Conservation (phyloP, 2,329 filamentous ascomycete genomes). For the Penicillium sp. region DNA sequence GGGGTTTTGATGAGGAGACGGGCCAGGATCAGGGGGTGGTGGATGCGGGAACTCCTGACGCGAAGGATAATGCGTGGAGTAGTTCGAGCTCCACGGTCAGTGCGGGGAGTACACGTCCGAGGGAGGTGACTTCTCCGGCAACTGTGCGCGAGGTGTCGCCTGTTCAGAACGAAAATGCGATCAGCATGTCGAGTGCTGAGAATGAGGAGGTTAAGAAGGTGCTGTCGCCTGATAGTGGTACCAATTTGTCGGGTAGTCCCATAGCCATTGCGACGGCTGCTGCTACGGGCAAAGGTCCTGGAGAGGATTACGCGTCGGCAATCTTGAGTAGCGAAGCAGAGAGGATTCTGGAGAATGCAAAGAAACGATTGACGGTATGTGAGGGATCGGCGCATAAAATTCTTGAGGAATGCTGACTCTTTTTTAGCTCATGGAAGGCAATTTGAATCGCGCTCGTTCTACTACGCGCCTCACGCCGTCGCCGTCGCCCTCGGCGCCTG, state of each 20-base stretch:
- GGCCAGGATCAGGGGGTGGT: neutral
- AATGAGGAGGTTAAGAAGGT: neutral
- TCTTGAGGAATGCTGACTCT: constrained; percentile 17
- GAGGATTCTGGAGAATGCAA: constrained; percentile 88
- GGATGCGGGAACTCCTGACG: constrained; percentile 45
- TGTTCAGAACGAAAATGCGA: constrained; percentile 6
- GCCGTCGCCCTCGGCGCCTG: constrained; percentile 38
- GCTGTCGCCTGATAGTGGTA: constrained; percentile 7
- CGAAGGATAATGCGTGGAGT: constrained; percentile 44
- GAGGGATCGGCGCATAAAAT: neutral
- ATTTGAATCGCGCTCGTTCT: constrained; percentile 75
- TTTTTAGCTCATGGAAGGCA: constrained; percentile 85
- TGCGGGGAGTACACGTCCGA: constrained; percentile 27
- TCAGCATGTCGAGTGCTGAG: constrained; percentile 1
- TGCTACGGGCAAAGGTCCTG: constrained; percentile 44
- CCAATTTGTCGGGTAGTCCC: neutral
- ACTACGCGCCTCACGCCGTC: constrained; percentile 59
- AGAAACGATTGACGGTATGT: constrained; percentile 80
- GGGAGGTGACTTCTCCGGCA: constrained; percentile 11
- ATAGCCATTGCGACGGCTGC: constrained; percentile 36
- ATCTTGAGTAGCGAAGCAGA: constrained; percentile 82
- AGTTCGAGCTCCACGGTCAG: constrained; percentile 41
- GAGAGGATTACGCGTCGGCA: constrained; percentile 69
- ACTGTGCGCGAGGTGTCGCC: constrained; percentile 5
- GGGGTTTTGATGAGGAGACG: constrained; percentile 17